A percentile compares a stretch with the other conserved stretches of the same genome.
Conservation (phyloP, 192 early-diverging fungal genomes). For the Backusella tuberculispora region DNA sequence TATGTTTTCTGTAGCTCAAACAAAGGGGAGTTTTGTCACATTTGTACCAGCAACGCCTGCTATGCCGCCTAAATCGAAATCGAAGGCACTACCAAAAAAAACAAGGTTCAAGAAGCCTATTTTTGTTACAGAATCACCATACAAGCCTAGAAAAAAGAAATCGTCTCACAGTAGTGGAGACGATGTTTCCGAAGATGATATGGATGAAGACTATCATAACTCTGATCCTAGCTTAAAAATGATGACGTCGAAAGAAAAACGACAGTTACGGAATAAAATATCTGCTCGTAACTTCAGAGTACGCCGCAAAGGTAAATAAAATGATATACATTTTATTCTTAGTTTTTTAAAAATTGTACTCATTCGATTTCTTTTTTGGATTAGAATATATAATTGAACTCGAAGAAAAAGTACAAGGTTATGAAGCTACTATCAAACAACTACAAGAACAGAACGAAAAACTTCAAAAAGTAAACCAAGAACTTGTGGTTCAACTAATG, state of each 20-base stretch:
- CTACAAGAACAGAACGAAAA: not conserved
- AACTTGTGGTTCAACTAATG: slow-evolving; percentile 6
- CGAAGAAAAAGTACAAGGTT: slow-evolving; percentile 24
- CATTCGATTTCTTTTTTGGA: not conserved
- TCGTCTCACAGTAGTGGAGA: not conserved
- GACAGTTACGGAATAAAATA: slow-evolving; percentile 78
- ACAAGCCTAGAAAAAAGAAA: slow-evolving; percentile 21
- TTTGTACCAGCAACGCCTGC: not conserved
- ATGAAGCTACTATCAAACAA: slow-evolving; percentile 8
- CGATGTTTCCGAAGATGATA: not conserved
- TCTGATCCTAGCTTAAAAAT: slow-evolving; percentile 7
- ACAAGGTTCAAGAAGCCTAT: slow-evolving; percentile 9
- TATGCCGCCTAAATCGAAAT: not conserved
- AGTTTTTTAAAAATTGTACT: not conserved
- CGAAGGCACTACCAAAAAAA: slow-evolving; percentile 15
- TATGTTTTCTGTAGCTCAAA: not conserved
- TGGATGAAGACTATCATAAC: slow-evolving; percentile 12
- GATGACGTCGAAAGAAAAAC: slow-evolving; percentile 63
- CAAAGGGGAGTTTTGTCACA: not conserved
- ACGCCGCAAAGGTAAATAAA: slow-evolving; percentile 62
- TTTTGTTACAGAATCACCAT: slow-evolving; percentile 28
- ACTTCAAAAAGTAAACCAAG: slow-evolving; percentile 18
- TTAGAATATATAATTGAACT: slow-evolving; percentile 26
- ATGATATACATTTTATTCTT: not conserved
- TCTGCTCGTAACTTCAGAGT: slow-evolving; percentile 77